Evolutionary conservation across 352 stramenopile genomes (phyloP), one percentile per base, ranked within the genome.

Genomic region (Phytophthora tentaculata): DNA sequence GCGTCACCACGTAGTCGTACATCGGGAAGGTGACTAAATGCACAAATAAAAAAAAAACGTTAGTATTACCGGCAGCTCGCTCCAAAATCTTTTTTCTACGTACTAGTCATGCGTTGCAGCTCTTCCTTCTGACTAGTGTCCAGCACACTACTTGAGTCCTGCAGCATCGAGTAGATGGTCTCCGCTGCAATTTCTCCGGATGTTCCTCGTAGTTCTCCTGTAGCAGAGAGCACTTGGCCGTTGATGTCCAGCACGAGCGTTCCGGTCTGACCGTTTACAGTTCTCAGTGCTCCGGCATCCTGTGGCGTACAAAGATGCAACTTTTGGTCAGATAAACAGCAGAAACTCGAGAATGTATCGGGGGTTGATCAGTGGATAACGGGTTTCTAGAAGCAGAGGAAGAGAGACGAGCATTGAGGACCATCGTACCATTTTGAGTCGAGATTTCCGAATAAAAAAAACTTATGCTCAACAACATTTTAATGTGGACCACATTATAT

Each of bases 1-100:
- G 72, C 49, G 83, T 91, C 55, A 95, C 84, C 2, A 82, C 79
- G 45, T 83, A 93, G 50, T 91, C 75, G 56, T 81, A 93, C 2
- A 64, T 80, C 0, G 86, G 78, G 47, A 90, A 93, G 6, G 79
- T 81, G 52, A 95, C 83, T 91, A 45, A 20, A 37, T 2, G 49
- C 0, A 47, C n/a, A 41, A 39, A 3, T 32, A 67, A 16, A 23
- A 9, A 23, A 24, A 56, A 0, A 5, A 50, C 14, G 51, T 64
- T 49, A 64, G 19, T 43, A 52, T 66, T 41, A 56, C 23, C 37
- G 14, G 13, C 8, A 50, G 45, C 26, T 16, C 12, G 6, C 12
- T 49, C 35, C 8, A 45, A 47, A 51, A 58, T 17, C 23, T 61
- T 7, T 26, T 44, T 50, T 3, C 37, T 39, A 0, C 79, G 44